phyloP scores from a whole-genome alignment of 352 stramenopile genomes.

The Globisporangium uncinulatum region DNA sequence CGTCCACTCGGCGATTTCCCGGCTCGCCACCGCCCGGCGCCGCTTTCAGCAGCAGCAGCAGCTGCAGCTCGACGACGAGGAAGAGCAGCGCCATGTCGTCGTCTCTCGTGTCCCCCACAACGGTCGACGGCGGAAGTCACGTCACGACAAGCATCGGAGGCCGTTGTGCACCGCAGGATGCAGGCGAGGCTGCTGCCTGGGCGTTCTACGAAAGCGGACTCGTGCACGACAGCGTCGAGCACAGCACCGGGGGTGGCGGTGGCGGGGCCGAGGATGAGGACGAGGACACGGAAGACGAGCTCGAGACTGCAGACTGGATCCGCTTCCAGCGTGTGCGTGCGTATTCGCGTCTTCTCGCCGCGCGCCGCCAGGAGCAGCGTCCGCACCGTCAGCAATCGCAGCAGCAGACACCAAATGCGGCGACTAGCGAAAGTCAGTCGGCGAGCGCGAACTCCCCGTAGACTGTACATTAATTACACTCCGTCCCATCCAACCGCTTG shows the following conservation, averaged over 20 bases:
- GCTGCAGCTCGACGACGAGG: too few species aligned
- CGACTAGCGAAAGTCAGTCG: not conserved
- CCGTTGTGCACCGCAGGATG: not conserved
- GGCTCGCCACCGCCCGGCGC: too few species aligned
- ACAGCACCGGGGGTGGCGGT: slow-evolving; percentile 19
- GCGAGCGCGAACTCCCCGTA: not conserved
- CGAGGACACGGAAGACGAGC: slow-evolving; percentile 58
- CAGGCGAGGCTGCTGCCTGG: slow-evolving; percentile 14
- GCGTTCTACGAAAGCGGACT: slow-evolving; percentile 63
- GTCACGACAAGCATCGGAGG: too few species aligned
- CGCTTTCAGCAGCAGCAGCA: too few species aligned
- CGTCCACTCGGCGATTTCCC: too few species aligned
- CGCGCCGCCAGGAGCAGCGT: slow-evolving; percentile 26
- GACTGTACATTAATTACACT: not conserved
- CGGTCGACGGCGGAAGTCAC: too few species aligned
- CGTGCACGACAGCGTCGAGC: slow-evolving; percentile 35
- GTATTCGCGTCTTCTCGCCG: slow-evolving; percentile 35
- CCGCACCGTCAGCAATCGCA: not conserved
- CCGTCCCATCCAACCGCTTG: too few species aligned
- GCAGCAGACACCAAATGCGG: not conserved
- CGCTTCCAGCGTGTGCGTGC: slow-evolving; percentile 50
- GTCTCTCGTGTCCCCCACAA: slow-evolving; percentile 6
- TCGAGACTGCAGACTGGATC: slow-evolving; percentile 49
- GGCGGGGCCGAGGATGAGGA: slow-evolving; percentile 11
- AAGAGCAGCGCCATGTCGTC: slow-evolving; percentile 2